Base-by-base conservation (phyloP, 179 eudicot genomes). In the Carnegiea gigantea region DNA sequence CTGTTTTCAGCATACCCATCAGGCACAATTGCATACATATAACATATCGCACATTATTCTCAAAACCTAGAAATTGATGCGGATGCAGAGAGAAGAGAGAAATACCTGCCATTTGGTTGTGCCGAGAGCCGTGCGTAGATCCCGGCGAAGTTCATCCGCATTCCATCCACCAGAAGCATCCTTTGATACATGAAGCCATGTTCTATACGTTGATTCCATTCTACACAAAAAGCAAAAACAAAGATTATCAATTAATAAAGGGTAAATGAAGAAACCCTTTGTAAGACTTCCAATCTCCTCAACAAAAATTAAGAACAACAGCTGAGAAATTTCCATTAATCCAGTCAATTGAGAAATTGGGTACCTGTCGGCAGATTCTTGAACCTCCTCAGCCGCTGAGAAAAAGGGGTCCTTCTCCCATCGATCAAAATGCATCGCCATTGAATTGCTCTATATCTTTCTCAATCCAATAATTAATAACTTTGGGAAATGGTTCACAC, bases 381-480 rank as follows among this genome's bases (percentile, higher is more conserved):
- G 93, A 82, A 93, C 95, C 88, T 90, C 95, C 75, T 92, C 95
- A 8, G 94, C 97, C 2, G 94, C 97, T 11, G 95, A 88, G 82
- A 93, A 93, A 70, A 92, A 93, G 21, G 90, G 76, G 65, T 93
- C 95, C 78, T 85, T 93, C 80, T 90, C 91, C 97, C 97, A 93
- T 79, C 88, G 86, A 91, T 93, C 97, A 82, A 93, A 93, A 76
- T 81, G 83, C 79, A 81, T 36, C 44, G 83, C 83, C 83, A 81
- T 81, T 76, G 20, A 48, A 75, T 75, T 70, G 6, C 23, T 17
- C 36, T 54, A 17, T 9, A 1, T 7, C 15, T n/a, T 62, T 9
- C 68, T 10, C 28, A 4, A 62, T 62, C 18, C 68, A 24, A 57
- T 57, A 57, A 57, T 57, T 14, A 57, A 33, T 70, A 15, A 70